phyloP scores from a whole-genome alignment of 305 asterid genomes.

The Fraxinus ornus region DNA sequence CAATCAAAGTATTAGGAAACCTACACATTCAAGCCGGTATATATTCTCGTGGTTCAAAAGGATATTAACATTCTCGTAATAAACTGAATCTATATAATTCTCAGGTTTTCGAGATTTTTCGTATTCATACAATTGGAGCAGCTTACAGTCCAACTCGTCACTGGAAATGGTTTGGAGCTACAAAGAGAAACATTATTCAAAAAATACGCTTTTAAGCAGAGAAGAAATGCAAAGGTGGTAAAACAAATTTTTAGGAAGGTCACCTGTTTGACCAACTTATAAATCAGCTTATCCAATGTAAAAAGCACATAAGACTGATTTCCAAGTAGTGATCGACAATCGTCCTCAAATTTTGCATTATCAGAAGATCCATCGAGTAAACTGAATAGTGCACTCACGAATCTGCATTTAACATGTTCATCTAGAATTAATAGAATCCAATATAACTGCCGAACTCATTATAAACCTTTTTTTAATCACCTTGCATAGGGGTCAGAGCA shows the following conservation, averaged over 20 bases:
- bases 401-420: slow-evolving; percentile 52
- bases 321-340: slow-evolving; percentile 88
- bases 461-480: slow-evolving; percentile 25
- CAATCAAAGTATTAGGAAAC: slow-evolving; percentile 34
- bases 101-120: slow-evolving; percentile 65
- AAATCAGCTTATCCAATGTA: slow-evolving; percentile 93
- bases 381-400: slow-evolving; percentile 81
- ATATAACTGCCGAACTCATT: slow-evolving; percentile 17
- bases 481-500: slow-evolving; percentile 59
- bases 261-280: slow-evolving; percentile 95
- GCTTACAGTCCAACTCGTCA: slow-evolving; percentile 67
- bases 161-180: slow-evolving; percentile 63
- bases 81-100: slow-evolving; percentile 65
- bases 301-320: slow-evolving; percentile 91
- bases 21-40: slow-evolving; percentile 68
- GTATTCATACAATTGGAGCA: slow-evolving; percentile 64
- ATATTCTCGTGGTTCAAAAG: slow-evolving; percentile 64
- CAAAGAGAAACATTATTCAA: slow-evolving; percentile 29
- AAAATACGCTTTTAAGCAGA: slow-evolving; percentile 16
- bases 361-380: slow-evolving; percentile 97
- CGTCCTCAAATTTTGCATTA: slow-evolving; percentile 92
- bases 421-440: slow-evolving; percentile 22
- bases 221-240: not conserved
- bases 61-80: slow-evolving; percentile 63
- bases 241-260: slow-evolving; percentile 6